These are phyloP conservation scores for Isabelozyma rhagii DNA, from an alignment of 805 yeast genomes.

Conservation along the genomic window DNA sequence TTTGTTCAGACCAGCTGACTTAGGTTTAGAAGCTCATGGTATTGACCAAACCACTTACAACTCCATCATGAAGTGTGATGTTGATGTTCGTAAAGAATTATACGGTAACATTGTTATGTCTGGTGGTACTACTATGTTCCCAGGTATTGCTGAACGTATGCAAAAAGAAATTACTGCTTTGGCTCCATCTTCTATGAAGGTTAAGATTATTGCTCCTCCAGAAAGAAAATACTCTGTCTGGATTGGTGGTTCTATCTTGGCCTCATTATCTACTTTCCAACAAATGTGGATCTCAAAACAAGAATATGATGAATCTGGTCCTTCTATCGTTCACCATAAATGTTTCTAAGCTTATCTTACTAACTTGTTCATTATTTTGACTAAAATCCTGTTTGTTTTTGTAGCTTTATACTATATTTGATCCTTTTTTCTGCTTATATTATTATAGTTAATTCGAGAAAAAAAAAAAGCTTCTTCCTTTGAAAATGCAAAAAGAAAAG, in stretches of 20 bases:
- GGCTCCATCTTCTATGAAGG: conserved; percentile 99
- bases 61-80: conserved; percentile 97
- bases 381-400: neutral
- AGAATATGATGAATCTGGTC: conserved; percentile 99
- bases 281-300: conserved; percentile 99
- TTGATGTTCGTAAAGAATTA: conserved; percentile 97
- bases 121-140: conserved; percentile 99
- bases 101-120: conserved; percentile 99
- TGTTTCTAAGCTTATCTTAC: conserved; percentile 59
- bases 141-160: conserved; percentile 99
- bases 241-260: conserved; percentile 99
- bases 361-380: neutral
- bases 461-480: neutral
- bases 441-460: neutral
- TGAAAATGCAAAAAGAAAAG: neutral
- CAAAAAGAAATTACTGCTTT: conserved; percentile 99
- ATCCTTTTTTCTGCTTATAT: neutral
- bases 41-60: conserved; percentile 96
- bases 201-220: conserved; percentile 98
- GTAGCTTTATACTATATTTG: neutral
- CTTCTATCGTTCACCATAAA: conserved; percentile 96
- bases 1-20: conserved; percentile 95
- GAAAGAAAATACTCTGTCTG: conserved; percentile 99
- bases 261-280: conserved; percentile 98
- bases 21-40: conserved; percentile 93